A percentile compares a stretch with the other conserved stretches of the same genome.
phyloP scores from a whole-genome alignment of 2,329 filamentous ascomycete genomes.

The Pseudogymnoascus sp. region DNA sequence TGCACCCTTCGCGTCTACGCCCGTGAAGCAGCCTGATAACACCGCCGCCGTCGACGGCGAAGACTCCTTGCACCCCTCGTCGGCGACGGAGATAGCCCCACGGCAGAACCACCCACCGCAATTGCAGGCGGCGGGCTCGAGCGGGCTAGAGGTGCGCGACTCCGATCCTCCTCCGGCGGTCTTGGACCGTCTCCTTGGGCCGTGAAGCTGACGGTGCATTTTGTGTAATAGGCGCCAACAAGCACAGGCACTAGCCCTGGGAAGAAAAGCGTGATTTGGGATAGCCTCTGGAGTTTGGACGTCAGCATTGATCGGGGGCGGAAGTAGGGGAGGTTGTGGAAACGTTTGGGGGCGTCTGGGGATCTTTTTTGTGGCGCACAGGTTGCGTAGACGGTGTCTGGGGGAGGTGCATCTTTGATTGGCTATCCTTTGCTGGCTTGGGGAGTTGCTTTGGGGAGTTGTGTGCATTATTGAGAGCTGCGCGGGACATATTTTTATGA shows the following conservation, averaged over 20 bases:
- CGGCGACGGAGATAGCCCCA: not conserved
- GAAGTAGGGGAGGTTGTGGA: not conserved
- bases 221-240: constrained; percentile 32
- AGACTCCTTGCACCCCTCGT: constrained; percentile 1
- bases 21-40: constrained; percentile 17
- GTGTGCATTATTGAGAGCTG: not conserved
- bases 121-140: constrained; percentile 5
- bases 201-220: constrained; percentile 7
- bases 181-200: constrained; percentile 6
- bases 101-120: not conserved
- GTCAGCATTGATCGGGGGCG: constrained; percentile 42
- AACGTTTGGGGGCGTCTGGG: not conserved
- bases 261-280: constrained; percentile 52
- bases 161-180: constrained; percentile 5
- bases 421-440: not conserved
- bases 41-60: constrained; percentile 3
- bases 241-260: constrained; percentile 31
- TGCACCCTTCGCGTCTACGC: constrained; percentile 31
- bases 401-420: not conserved
- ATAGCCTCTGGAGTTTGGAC: constrained; percentile 53
- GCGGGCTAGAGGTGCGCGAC: constrained; percentile 8
- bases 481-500: not conserved
- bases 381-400: not conserved
- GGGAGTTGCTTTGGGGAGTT: not conserved
- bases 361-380: not conserved